Percentiles rank a stretch among this genome's conserved stretches.
These are phyloP conservation scores for Sugiyamaella lignohabitans DNA, from an alignment of 805 yeast species.

Conservation along the genomic window DNA sequence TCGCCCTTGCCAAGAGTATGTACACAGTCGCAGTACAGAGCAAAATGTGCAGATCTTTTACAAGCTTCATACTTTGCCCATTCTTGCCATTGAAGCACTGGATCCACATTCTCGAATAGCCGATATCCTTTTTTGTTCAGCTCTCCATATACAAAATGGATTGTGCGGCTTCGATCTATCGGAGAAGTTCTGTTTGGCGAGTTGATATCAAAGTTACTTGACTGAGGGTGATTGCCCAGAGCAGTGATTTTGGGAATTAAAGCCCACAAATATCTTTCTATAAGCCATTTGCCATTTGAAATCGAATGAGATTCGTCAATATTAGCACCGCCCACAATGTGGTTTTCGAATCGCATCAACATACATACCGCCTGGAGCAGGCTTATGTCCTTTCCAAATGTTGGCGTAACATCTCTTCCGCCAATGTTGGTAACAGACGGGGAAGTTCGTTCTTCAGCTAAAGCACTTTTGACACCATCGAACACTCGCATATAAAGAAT, in stretches of 20 bases:
- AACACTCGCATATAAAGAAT: slow-evolving; percentile 19
- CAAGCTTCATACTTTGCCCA: slow-evolving; percentile 43
- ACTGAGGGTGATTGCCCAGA: slow-evolving; percentile 3
- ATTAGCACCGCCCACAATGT: slow-evolving; percentile 19
- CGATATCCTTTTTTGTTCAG: slow-evolving; percentile 22
- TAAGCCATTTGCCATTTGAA: slow-evolving; percentile 19
- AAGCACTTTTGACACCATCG: slow-evolving; percentile 20
- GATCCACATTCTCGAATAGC: slow-evolving; percentile 25
- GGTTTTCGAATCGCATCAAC: slow-evolving; percentile 25
- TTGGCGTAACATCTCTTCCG: neutral
- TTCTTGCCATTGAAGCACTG: slow-evolving; percentile 36
- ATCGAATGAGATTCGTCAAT: slow-evolving; percentile 4
- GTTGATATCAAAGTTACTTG: slow-evolving; percentile 5
- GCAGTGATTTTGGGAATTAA: slow-evolving; percentile 21
- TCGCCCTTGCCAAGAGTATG: slow-evolving; percentile 14
- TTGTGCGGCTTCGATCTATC: neutral
- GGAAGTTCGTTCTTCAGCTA: slow-evolving; percentile 8
- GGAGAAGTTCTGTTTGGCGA: neutral
- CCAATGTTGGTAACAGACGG: slow-evolving; percentile 1
- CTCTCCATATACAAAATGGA: slow-evolving; percentile 25
- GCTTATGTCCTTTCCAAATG: slow-evolving; percentile 18
- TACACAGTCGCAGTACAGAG: slow-evolving; percentile 26
- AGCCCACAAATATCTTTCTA: slow-evolving; percentile 23
- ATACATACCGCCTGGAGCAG: slow-evolving; percentile 28
- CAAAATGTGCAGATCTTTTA: slow-evolving; percentile 31